Percentiles rank a stretch among this genome's conserved stretches.
These are phyloP conservation scores for Rhodomyrtus psidioides DNA, from an alignment of 441 rosid species.

Conservation along the genomic window DNA sequence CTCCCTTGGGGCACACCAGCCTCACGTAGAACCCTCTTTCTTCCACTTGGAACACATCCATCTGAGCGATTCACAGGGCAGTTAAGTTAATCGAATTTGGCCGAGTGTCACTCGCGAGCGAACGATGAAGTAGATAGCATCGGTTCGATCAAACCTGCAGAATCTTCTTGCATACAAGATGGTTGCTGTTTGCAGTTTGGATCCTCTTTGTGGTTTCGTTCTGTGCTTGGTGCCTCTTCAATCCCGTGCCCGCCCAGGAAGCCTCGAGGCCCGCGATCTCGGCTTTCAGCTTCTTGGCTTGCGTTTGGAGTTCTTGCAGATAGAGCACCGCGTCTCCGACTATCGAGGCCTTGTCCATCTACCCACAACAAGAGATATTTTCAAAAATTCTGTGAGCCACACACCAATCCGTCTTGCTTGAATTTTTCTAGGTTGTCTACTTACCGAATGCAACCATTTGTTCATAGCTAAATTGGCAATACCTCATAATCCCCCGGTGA, in stretches of 20 bases:
- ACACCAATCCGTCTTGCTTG: background rate
- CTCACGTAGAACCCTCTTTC: slow-evolving; percentile 62
- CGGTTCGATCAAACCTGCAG: background rate
- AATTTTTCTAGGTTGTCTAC: background rate
- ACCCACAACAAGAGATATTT: background rate
- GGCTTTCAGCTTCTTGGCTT: slow-evolving; percentile 60
- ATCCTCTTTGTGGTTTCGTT: slow-evolving; percentile 10
- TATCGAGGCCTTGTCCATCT: slow-evolving; percentile 95
- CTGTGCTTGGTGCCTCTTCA: slow-evolving; percentile 21
- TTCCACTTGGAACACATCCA: slow-evolving; percentile 68
- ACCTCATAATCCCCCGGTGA: background rate
- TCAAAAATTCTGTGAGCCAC: background rate
- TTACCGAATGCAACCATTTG: background rate
- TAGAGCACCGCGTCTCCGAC: slow-evolving; percentile 75
- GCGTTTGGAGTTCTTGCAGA: slow-evolving; percentile 63
- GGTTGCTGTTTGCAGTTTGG: background rate
- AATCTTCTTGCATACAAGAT: background rate
- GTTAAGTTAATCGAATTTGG: background rate
- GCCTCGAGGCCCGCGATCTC: slow-evolving; percentile 62
- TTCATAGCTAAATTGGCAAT: background rate
- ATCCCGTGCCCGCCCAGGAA: slow-evolving; percentile 22
- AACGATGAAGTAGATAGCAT: background rate
- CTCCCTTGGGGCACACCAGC: slow-evolving; percentile 45
- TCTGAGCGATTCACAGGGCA: slow-evolving; percentile 20
- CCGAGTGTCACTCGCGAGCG: background rate